phyloP scores from a whole-genome alignment of 768 basidiomycete genomes.

The Cyclocybe cylindracea region DNA sequence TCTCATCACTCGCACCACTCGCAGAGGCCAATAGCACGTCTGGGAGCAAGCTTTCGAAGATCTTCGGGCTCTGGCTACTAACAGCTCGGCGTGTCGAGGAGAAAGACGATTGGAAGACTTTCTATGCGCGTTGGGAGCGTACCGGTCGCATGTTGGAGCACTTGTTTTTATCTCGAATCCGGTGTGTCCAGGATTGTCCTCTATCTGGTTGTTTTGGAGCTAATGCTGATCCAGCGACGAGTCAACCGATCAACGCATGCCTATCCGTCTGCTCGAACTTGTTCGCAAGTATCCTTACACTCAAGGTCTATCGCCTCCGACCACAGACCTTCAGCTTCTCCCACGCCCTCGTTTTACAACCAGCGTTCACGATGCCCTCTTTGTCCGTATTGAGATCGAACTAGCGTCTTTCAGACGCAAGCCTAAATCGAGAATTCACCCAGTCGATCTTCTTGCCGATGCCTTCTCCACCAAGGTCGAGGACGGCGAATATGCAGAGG shows the following conservation, averaged over 20 bases:
- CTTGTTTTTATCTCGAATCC: slow-evolving; percentile 69
- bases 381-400: slow-evolving; percentile 65
- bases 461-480: slow-evolving; percentile 50
- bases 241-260: slow-evolving; percentile 54
- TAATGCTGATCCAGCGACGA: slow-evolving; percentile 51
- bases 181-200: slow-evolving; percentile 41
- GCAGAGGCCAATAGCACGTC: slow-evolving; percentile 73
- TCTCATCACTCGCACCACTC: slow-evolving; percentile 72
- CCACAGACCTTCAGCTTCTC: slow-evolving; percentile 42
- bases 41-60: slow-evolving; percentile 75
- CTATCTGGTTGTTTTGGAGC: not conserved
- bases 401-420: slow-evolving; percentile 39
- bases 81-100: slow-evolving; percentile 45
- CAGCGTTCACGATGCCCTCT: slow-evolving; percentile 60
- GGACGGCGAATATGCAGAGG: slow-evolving; percentile 31
- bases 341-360: slow-evolving; percentile 72
- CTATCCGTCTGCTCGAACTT: slow-evolving; percentile 69
- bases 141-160: slow-evolving; percentile 76
- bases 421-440: slow-evolving; percentile 41
- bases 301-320: slow-evolving; percentile 31
- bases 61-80: slow-evolving; percentile 75
- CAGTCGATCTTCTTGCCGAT: slow-evolving; percentile 60
- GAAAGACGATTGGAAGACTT: slow-evolving; percentile 60
- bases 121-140: slow-evolving; percentile 77
- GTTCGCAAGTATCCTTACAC: slow-evolving; percentile 70